Evolutionary conservation across 2,329 filamentous ascomycete genomes (phyloP), one percentile per base, ranked within the genome.

Genomic region (Botrytis deweyae): DNA sequence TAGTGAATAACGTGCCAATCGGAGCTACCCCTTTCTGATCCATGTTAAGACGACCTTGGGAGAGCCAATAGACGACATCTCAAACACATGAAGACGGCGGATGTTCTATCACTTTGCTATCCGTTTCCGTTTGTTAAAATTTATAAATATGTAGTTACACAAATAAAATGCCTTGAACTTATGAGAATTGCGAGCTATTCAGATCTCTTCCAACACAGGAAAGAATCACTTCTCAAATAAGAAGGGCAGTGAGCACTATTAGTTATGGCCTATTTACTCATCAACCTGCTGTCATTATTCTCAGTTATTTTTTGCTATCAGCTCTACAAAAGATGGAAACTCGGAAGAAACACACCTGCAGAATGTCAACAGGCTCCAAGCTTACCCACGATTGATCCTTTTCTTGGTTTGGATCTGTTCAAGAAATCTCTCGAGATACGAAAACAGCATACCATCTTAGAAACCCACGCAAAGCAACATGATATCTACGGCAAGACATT

Each of bases 321-420:
- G n/a, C 25, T 40, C 9, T 64, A 44, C 10, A 44, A 14, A 20
- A 44, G 25, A 64, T 64, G 62, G 38, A 64, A 29, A 42, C 16
- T 22, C 16, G 29, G 25, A 44, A 18, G 4, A 9, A 42, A 20
- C 5, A 44, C 9, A 44, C 62, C 62, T 20, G 38, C 25, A 40
- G 62, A 44, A 44, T 33, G 38, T 10, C 14, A 68, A 40, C 55
- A 29, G 2, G 40, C 68, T 62, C 40, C 29, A 29, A n/a, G 33
- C 1, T 14, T 62, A 18, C 68, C 38, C 14, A 14, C n/a, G 4
- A 2, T 46, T 3, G 49, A 69, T 7, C 33, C 55, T 20, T 18
- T 72, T 3, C 46, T 72, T 3, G 72, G 67, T 9, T 25, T 73
- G 12, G 72, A 73, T 18, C 55, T 73, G 14, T 55, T 73, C 18